phyloP scores from a whole-genome alignment of 108 stramenopile species.

The Epithemia pelagica region DNA sequence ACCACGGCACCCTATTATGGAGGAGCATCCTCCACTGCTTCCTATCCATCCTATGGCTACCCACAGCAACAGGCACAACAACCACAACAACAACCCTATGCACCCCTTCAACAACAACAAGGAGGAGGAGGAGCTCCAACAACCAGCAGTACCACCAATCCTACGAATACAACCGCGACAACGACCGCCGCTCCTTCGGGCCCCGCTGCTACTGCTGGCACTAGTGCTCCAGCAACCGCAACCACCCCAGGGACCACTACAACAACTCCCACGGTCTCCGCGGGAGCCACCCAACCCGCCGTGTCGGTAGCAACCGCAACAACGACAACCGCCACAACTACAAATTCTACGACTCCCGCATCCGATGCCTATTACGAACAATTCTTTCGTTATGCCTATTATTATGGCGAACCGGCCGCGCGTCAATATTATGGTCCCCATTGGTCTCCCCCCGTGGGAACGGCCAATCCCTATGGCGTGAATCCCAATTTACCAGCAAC shows the following conservation, averaged over 20 bases:
- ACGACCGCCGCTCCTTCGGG: neutral
- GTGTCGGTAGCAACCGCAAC: slow-evolving; percentile 2
- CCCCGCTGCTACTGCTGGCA: slow-evolving; percentile 7
- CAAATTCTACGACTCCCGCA: slow-evolving; percentile 27
- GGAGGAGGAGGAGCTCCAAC: neutral
- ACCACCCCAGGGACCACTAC: slow-evolving; percentile 18
- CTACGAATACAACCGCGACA: neutral
- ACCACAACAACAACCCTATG: slow-evolving; percentile 9
- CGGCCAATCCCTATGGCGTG: slow-evolving; percentile 79
- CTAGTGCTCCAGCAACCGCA: slow-evolving; percentile 17
- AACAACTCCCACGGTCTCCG: slow-evolving; percentile 22
- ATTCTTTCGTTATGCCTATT: slow-evolving; percentile 79
- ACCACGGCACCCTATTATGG: neutral
- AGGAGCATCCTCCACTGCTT: neutral
- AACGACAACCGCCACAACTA: slow-evolving; percentile 11
- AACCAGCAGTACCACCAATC: neutral
- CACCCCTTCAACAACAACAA: slow-evolving; percentile 8
- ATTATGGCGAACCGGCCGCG: slow-evolving; percentile 82
- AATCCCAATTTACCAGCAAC: slow-evolving; percentile 37
- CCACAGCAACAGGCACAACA: slow-evolving; percentile 8
- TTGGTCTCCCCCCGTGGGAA: slow-evolving; percentile 83
- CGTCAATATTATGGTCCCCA: slow-evolving; percentile 73
- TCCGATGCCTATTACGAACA: slow-evolving; percentile 84
- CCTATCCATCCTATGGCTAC: slow-evolving; percentile 1
- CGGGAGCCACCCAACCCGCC: slow-evolving; percentile 17